phyloP scores from a whole-genome alignment of 169 alveolate genomes.

The Plasmodium malariae region DNA sequence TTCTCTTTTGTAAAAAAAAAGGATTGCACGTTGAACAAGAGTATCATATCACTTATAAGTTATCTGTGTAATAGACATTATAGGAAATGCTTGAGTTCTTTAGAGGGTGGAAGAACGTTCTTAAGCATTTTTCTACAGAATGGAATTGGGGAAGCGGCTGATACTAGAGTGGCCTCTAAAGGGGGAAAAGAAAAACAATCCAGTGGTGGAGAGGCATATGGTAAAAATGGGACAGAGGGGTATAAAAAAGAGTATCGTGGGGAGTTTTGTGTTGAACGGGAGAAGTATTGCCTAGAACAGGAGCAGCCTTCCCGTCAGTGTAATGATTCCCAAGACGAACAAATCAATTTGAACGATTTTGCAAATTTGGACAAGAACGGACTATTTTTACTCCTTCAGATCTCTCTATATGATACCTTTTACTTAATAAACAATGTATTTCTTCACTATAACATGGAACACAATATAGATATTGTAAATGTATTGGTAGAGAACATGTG shows the following conservation, averaged over 20 bases:
- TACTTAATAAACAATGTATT: constrained; percentile 17
- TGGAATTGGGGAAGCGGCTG: no score
- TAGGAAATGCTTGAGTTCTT: background rate
- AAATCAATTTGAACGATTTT: constrained; percentile 1
- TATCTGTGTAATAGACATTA: constrained; percentile 18
- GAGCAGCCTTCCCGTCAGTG: no score
- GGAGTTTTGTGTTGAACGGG: no score
- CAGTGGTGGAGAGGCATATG: background rate
- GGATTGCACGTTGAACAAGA: constrained; percentile 1
- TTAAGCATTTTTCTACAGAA: background rate
- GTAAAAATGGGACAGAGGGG: background rate
- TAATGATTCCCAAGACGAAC: no score
- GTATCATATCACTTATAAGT: background rate
- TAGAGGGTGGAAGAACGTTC: background rate
- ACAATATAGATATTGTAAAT: background rate
- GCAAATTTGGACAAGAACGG: constrained; percentile 55
- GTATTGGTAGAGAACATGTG: constrained; percentile 21
- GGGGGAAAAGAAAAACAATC: background rate
- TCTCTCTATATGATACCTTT: constrained; percentile 22
- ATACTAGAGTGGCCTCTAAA: no score
- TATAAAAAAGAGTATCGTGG: background rate
- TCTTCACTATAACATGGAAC: constrained; percentile 1
- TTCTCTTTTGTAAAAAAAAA: constrained; percentile 8
- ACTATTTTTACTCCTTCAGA: constrained; percentile 36
- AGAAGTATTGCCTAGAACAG: no score